Evolutionary conservation across 2,329 filamentous ascomycete genomes (phyloP), one percentile per base, ranked within the genome.

Genomic region (Epichloe brachyelytri): DNA sequence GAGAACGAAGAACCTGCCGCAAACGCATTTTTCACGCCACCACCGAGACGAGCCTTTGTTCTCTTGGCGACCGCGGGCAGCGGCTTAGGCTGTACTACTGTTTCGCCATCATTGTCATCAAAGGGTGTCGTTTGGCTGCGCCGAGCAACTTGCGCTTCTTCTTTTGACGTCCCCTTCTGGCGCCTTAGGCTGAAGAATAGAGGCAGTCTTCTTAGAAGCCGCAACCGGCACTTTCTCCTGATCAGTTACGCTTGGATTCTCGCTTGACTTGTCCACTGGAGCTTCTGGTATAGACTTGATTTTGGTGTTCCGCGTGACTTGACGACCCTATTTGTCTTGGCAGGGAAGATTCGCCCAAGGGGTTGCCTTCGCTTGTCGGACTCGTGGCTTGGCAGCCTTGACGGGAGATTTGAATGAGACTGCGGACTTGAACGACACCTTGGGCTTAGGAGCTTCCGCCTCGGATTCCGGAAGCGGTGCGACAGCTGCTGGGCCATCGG

Each of bases 111-210:
- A 8, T 85, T 83, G 4, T 83, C 83, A 8, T 85, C 83, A 53
- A 91, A 88, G 5, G 93, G 63, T 3, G 80, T 86, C 56, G 80
- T 79, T 46, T 79, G 20, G 76, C 73, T 20, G 68, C 70, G 4
- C 82, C 80, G 1, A 86, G 72, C 5, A 88, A 68, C 66, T 88
- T 90, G 55, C 85, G 79, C 71, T 85, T 89, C 74, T 84, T 88
- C 63, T 79, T 82, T 74, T 78, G 6, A 65, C 69, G 56, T 75
- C 70, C 33, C 57, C 59, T 56, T 69, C 67, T 26, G 41, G 39
- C 30, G 20, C 33, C 52, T 55, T 55, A 51, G 53, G 40, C 50
- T 54, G 43, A 50, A 53, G 34, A 38, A 30, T 37, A n/a, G 51
- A 45, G 47, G 52, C n/a, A 4, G 53, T 53, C 51, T 60, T 54